These are phyloP conservation scores for Plenodomus tracheiphilus DNA, from an alignment of 2,329 filamentous ascomycete genomes.

Conservation along the genomic window DNA sequence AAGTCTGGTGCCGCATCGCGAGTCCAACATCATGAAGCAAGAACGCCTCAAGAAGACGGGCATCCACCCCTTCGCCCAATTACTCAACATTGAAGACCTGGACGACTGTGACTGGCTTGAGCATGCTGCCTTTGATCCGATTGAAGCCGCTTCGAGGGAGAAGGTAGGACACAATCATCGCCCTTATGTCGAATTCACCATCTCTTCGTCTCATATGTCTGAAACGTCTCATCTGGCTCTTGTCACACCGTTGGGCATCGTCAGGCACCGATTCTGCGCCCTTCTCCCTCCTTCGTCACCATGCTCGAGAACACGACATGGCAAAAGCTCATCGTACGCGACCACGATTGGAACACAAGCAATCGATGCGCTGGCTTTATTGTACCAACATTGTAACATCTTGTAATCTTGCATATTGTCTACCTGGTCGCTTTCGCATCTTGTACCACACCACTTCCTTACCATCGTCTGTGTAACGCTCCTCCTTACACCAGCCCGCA, in stretches of 20 bases:
- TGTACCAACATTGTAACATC: not conserved
- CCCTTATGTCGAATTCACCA: conserved; percentile 1
- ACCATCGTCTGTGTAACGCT: conserved; percentile 2
- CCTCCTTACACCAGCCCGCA: conserved; percentile 1
- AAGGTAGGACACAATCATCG: conserved; percentile 54
- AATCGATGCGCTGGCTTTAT: not conserved
- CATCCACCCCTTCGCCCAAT: conserved; percentile 73
- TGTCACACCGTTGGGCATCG: conserved; percentile 17
- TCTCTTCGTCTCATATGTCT: not conserved
- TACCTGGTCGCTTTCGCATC: not conserved
- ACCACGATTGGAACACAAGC: not conserved
- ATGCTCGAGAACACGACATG: not conserved
- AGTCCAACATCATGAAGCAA: conserved; percentile 25
- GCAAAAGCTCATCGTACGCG: not conserved
- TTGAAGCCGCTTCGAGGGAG: conserved; percentile 61
- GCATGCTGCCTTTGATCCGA: conserved; percentile 60
- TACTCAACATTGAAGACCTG: conserved; percentile 68
- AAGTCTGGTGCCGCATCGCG: conserved; percentile 27
- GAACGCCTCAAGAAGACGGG: conserved; percentile 49
- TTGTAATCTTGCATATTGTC: not conserved
- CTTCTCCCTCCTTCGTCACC: conserved; percentile 15
- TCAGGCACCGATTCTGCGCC: conserved; percentile 16
- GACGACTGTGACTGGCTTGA: conserved; percentile 65
- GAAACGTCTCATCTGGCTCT: not conserved
- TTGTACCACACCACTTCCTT: conserved; percentile 2